Evolutionary conservation across 192 early-diverging fungal genomes (phyloP).

Genomic region (Podila horticola): DNA sequence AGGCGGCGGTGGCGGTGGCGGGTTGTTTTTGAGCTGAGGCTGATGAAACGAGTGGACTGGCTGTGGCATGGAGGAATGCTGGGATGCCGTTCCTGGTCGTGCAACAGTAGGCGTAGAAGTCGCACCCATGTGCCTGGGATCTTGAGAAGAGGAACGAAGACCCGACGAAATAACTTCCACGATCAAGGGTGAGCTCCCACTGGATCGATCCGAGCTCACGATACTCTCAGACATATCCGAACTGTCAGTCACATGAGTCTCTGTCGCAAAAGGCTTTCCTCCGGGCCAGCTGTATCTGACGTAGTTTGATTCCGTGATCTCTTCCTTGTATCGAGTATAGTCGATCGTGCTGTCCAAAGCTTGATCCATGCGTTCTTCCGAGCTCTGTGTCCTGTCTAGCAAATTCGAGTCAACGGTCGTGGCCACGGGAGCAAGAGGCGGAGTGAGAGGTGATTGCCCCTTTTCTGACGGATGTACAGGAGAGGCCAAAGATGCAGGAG

Average conservation of each 20-base stretch:
- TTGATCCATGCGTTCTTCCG: background rate
- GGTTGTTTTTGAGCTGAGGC: conserved; percentile 14
- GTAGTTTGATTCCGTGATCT: conserved; percentile 7
- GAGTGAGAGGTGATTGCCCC: no score
- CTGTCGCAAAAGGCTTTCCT: background rate
- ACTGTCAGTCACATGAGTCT: background rate
- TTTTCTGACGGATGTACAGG: background rate
- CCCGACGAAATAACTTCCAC: conserved; percentile 42
- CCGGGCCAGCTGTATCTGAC: background rate
- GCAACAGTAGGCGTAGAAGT: no score
- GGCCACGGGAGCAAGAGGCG: background rate
- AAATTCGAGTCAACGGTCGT: no score
- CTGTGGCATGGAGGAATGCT: background rate
- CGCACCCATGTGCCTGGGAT: background rate
- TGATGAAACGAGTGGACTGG: background rate
- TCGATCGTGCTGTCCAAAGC: conserved; percentile 3
- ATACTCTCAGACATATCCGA: background rate
- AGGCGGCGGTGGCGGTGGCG: conserved; percentile 36
- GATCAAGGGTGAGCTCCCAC: conserved; percentile 16
- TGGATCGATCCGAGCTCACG: background rate
- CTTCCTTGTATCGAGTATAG: conserved; percentile 21
- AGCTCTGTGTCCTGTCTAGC: no score
- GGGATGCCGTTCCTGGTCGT: background rate
- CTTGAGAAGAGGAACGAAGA: conserved; percentile 5
- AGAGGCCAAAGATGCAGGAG: background rate